Evolutionary conservation across 208 protist genomes (phyloP).

Genomic region (Leptomonas pyrrhocoris): DNA sequence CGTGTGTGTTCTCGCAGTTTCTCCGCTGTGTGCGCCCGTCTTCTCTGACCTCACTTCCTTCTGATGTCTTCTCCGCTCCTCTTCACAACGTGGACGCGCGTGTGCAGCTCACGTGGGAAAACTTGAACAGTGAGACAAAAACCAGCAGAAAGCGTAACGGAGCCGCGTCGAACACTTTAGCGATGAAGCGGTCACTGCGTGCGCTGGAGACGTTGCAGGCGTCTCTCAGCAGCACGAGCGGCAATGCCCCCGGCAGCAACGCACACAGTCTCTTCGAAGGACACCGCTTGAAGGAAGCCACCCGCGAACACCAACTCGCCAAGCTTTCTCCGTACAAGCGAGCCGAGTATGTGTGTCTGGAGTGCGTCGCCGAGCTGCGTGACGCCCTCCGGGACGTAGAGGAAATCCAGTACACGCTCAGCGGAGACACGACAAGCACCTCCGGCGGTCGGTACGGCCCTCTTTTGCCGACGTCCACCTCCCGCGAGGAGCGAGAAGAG

Average conservation of each 20-base stretch:
- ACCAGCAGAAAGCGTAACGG: too few relatives aligned
- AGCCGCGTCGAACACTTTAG: too few relatives aligned
- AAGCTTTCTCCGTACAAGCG: constrained; percentile 55
- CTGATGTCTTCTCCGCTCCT: too few relatives aligned
- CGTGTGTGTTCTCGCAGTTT: too few relatives aligned
- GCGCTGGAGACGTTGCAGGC: constrained; percentile 22
- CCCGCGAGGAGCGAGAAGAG: constrained; percentile 11
- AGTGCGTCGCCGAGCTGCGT: constrained; percentile 52
- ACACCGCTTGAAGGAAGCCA: constrained; percentile 14
- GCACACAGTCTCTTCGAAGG: background rate
- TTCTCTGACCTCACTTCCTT: too few relatives aligned
- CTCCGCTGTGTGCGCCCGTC: too few relatives aligned
- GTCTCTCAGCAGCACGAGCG: constrained; percentile 3
- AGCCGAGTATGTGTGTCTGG: constrained; percentile 54
- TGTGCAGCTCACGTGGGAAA: too few relatives aligned
- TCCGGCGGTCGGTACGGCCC: background rate
- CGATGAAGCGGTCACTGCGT: constrained; percentile 29
- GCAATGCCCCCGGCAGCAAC: background rate
- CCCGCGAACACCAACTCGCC: constrained; percentile 25
- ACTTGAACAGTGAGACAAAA: too few relatives aligned
- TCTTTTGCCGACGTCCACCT: background rate
- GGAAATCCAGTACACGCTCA: constrained; percentile 19
- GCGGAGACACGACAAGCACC: background rate
- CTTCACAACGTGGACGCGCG: too few relatives aligned
- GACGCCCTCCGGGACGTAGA: constrained; percentile 32